Evolutionary conservation across 495 filamentous ascomycete genomes (phyloP).

Genomic region (Xylaria venustula): DNA sequence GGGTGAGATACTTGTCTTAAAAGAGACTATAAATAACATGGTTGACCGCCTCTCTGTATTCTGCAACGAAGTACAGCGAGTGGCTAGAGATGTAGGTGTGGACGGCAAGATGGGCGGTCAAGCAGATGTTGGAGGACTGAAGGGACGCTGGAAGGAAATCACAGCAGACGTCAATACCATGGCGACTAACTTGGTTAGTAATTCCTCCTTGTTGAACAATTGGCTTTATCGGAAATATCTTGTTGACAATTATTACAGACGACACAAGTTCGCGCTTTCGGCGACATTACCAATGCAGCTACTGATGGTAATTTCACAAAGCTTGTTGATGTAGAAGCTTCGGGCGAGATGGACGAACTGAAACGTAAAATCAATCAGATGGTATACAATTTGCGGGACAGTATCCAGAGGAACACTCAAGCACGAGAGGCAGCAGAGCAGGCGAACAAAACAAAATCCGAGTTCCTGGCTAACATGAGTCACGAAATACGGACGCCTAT

Average conservation of each 20-base stretch:
- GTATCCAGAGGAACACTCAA: constrained; percentile 96
- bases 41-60: constrained; percentile 93
- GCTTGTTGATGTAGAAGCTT: constrained; percentile 95
- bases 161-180: constrained; percentile 98
- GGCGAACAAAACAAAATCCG: constrained; percentile 97
- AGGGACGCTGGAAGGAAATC: constrained; percentile 97
- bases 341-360: constrained; percentile 98
- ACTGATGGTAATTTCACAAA: constrained; percentile 97
- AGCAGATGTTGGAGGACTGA: constrained; percentile 89
- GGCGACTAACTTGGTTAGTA: constrained; percentile 79
- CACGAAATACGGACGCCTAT: constrained; percentile 99
- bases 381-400: constrained; percentile 93
- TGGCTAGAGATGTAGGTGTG: constrained; percentile 95
- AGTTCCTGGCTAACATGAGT: constrained; percentile 99
- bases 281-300: constrained; percentile 94
- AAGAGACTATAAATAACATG: constrained; percentile 99
- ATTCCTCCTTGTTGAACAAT: neutral
- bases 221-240: neutral
- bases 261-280: constrained; percentile 95
- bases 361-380: constrained; percentile 99
- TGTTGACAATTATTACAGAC: constrained; percentile 47
- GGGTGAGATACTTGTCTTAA: constrained; percentile 89
- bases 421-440: constrained; percentile 95
- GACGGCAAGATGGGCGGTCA: constrained; percentile 99
- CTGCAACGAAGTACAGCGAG: constrained; percentile 94